Base-by-base conservation (phyloP, 2,329 filamentous ascomycete genomes). In the Verticillium albo-atrum region DNA sequence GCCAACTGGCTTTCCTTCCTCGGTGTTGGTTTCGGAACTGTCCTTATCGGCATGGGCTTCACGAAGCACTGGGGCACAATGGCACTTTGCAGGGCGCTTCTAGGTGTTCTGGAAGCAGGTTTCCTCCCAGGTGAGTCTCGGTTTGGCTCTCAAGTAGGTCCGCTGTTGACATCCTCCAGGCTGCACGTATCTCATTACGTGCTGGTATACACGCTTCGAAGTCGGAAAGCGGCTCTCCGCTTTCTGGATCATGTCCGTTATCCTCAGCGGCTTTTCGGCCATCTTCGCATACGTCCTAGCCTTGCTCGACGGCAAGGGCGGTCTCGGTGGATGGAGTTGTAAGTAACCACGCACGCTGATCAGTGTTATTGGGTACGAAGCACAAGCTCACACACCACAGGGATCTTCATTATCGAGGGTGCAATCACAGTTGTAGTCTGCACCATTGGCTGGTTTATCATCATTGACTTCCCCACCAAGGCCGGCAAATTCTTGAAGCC, bases 141-240 rank as follows among this genome's bases (percentile, higher is more conserved):
- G 4, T n/a, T 2, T 3, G 17, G 15, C 12, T 23, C 10, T 7
- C 2, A 12, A 10, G 5, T 6, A 10, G 10, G 5, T 15, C 6
- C 23, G 4, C 5, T 23, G 23, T 28, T 37, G 7, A 37, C 25
- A 6, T 17, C 4, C 14, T 15, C n/a, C 25, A 54, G 68, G 68
- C 20, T 74, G 72, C 58, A 72, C 71, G 9, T 74, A 69, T 60
- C 61, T 74, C 7, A 68, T 75, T 17, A 66, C 65, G 7, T 72
- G 68, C 42, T 74, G 73, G 71, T 75, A 75, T 58, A 68, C 65
- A 17, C 66, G 73, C 4, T 75, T 70, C 51, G 72, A 75, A 59
- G 68, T 75, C 2, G 70, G 66, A 15, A 70, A 69, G 42, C 62
- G 70, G 35, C 37, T 62, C 2, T 61, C 61, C 2, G 56, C 50